Percentiles rank a stretch among this genome's conserved stretches.
phyloP scores from a whole-genome alignment of 2,329 filamentous ascomycete species.

The Fusarium zealandicum region DNA sequence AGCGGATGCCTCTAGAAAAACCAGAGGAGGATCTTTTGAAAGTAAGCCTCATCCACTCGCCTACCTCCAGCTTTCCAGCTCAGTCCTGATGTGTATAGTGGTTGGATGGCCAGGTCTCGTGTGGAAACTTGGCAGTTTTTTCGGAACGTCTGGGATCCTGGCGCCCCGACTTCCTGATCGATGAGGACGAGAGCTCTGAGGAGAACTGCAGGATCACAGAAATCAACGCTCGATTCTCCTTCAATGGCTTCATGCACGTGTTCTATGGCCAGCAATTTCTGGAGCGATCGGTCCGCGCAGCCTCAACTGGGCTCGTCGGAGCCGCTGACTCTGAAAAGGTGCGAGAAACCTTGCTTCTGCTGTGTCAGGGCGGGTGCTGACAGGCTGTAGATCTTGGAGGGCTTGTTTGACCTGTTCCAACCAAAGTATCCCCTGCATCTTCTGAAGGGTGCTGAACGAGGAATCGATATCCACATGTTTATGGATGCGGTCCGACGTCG shows the following conservation, averaged over 20 bases:
- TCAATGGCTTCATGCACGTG: constrained; percentile 48
- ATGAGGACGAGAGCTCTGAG: constrained; percentile 25
- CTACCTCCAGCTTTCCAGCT: background rate
- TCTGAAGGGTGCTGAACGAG: constrained; percentile 48
- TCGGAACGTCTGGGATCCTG: constrained; percentile 43
- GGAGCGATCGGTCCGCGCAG: constrained; percentile 13
- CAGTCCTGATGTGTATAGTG: constrained; percentile 33
- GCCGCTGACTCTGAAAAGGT: constrained; percentile 40
- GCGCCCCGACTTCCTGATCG: constrained; percentile 51
- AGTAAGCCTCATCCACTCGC: constrained; percentile 20
- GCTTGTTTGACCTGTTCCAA: constrained; percentile 44
- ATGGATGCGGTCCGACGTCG: constrained; percentile 40
- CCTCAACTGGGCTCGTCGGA: constrained; percentile 22
- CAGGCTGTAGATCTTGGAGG: constrained; percentile 39
- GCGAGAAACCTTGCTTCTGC: background rate
- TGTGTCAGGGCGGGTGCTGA: background rate
- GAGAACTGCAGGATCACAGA: constrained; percentile 48
- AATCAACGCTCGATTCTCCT: constrained; percentile 52
- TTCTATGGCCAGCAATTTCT: constrained; percentile 44
- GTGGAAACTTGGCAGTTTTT: constrained; percentile 37
- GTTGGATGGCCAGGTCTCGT: constrained; percentile 40
- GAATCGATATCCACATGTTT: constrained; percentile 52
- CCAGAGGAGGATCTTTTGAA: constrained; percentile 43
- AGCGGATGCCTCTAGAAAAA: constrained; percentile 45
- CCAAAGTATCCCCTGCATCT: constrained; percentile 45